Evolutionary conservation across 192 early-diverging fungal species (phyloP), one percentile per base, ranked within the genome.

Genomic region (Thoreauomyces humboldtii): DNA sequence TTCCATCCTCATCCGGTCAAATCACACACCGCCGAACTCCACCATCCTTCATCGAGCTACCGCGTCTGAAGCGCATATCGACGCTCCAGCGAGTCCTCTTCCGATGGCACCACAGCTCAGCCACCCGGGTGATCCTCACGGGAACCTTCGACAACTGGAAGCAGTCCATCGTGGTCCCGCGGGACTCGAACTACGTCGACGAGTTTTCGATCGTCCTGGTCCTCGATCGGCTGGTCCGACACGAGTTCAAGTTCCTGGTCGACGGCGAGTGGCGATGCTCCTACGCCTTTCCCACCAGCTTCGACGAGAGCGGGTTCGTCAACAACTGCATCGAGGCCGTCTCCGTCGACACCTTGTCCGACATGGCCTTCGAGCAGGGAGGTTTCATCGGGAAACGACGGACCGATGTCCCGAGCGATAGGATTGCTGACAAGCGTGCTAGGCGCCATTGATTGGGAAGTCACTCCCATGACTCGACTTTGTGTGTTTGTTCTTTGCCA

Each of bases 231-330:
- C 29, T 24, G 0, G 14, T 27, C 27, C 6, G 37, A 9, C 50
- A 52, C 7, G 52, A 31, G 2, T 70, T 70, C 52, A 70, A 70
- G 59, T 70, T 70, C 41, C 59, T 70, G 6, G 67, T 70, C 14
- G 67, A 70, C 51, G 67, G 67, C 28, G 45, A 41, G 31, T 70
- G 67, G 67, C 42, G 67, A 7, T 70, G 67, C 60, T 51, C 44
- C 21, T 7, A 25, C 14, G 56, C 43, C 5, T 69, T 50, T 19
- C 43, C 43, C 7, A 69, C 67, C 29, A 5, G 15, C 15, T 29
- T 43, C 22, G 67, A 69, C 28, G 36, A 28, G 12, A 24, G 4
- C n/a, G 67, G 67, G 5, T 58, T 11, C 46, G 67, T 69, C 2
- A 69, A 69, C 35, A 69, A 69, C 52, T 42, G 45, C 24, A 21